Base-by-base conservation (phyloP, 768 basidiomycete genomes). In the Lentinula sp. region DNA sequence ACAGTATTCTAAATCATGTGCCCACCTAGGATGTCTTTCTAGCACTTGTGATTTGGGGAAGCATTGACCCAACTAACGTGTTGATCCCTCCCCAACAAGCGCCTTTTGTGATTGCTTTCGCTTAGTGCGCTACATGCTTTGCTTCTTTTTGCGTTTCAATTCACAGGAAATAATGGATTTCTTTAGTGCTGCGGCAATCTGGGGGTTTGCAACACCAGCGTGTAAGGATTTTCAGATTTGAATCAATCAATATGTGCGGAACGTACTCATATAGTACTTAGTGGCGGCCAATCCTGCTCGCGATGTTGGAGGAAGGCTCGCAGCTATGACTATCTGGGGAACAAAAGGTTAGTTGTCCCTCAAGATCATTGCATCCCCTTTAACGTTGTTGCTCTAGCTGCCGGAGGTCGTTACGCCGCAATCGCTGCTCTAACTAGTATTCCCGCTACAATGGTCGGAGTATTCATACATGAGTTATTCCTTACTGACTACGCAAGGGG, bases 251-350 rank as follows among this genome's bases (percentile, higher is more conserved):
- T 41, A 2, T 15, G n/a, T 28, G 12, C 6, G 33, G 23, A 16
- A 6, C 6, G 6, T 28, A 12, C 5, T 35, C 15, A n/a, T 13
- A 9, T 9, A 13, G 2, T 39, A 62, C 39, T 20, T 60, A 84
- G 81, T 90, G 49, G 77, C 85, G 13, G 76, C 86, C 37, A 90
- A 90, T 70, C 72, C 85, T 3, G 86, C 87, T 33, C 85, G 88
- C 67, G 88, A 90, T 68, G 33, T 90, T 46, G 88, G 87, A 18
- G 84, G 79, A 4, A 82, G 87, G 15, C 62, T 89, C n/a, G 79
- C 81, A 64, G 81, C 78, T 0, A 67, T 90, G 71, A 76, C 85
- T 3, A 80, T 88, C 59, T 65, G 77, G 74, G 80, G 80, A 20
- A 55, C 2, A 0, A 57, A 63, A 18, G 65, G 65, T 62, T 16